A percentile compares a stretch with the other conserved stretches of the same genome.
These are phyloP conservation scores for Clarireedia paspali DNA, from an alignment of 2,329 filamentous ascomycete species.

Conservation along the genomic window DNA sequence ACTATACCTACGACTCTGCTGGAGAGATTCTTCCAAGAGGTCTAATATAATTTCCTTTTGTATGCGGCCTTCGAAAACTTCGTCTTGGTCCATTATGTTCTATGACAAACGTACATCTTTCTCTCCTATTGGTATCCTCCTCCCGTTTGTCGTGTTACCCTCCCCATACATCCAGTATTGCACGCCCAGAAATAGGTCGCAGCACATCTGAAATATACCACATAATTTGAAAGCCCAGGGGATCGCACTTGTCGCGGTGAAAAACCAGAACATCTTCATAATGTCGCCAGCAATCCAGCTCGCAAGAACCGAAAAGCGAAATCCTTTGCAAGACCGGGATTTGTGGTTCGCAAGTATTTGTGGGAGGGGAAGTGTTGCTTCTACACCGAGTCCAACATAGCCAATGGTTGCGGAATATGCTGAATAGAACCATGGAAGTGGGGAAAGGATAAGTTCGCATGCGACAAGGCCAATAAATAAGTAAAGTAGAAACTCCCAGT, in stretches of 20 bases:
- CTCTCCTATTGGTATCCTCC: constrained; percentile 20
- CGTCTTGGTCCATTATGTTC: background rate
- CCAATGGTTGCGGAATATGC: constrained; percentile 63
- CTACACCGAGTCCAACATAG: constrained; percentile 67
- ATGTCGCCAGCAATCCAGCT: constrained; percentile 75
- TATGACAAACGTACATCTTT: constrained; percentile 26
- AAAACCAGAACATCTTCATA: constrained; percentile 87
- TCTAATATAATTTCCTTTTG: too few species aligned
- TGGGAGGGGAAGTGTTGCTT: constrained; percentile 74
- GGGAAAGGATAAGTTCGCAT: constrained; percentile 60
- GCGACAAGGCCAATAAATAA: constrained; percentile 53
- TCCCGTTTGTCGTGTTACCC: constrained; percentile 29
- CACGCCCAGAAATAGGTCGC: constrained; percentile 65
- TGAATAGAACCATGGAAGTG: constrained; percentile 48
- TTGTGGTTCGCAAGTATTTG: constrained; percentile 67
- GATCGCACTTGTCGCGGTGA: constrained; percentile 61
- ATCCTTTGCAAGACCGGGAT: constrained; percentile 65
- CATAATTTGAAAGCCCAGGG: constrained; percentile 76
- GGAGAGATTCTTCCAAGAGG: too few species aligned
- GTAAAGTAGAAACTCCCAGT: constrained; percentile 72
- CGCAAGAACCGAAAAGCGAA: constrained; percentile 65
- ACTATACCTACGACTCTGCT: too few species aligned
- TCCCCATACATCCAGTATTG: constrained; percentile 68
- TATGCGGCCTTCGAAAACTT: background rate
- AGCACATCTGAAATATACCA: constrained; percentile 71